These are phyloP conservation scores for Babesia ovata DNA, from an alignment of 169 alveolate genomes.

Conservation along the genomic window DNA sequence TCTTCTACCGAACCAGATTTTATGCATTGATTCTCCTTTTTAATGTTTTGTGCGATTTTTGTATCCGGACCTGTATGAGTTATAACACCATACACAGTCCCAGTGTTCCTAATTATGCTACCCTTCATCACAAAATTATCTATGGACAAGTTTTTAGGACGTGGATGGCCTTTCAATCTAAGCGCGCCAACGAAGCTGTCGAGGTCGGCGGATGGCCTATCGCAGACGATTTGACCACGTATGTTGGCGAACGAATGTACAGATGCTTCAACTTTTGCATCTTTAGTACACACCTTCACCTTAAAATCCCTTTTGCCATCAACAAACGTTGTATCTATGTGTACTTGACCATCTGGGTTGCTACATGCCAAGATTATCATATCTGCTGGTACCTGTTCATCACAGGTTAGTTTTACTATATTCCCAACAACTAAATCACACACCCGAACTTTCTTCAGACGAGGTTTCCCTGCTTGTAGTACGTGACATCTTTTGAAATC, in stretches of 20 bases:
- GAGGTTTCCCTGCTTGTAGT: slow-evolving; percentile 66
- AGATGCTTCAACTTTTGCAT: slow-evolving; percentile 73
- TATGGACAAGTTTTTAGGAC: slow-evolving; percentile 71
- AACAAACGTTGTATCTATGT: slow-evolving; percentile 71
- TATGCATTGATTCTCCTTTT: slow-evolving; percentile 13
- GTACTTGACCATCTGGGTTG: slow-evolving; percentile 75
- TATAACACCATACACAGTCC: slow-evolving; percentile 75
- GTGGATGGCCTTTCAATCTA: slow-evolving; percentile 77
- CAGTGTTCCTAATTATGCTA: slow-evolving; percentile 74
- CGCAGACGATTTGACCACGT: slow-evolving; percentile 76
- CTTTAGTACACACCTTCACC: slow-evolving; percentile 74
- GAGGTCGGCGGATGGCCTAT: slow-evolving; percentile 76
- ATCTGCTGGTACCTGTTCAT: slow-evolving; percentile 81
- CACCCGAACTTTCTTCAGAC: slow-evolving; percentile 65
- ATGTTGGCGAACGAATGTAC: slow-evolving; percentile 70
- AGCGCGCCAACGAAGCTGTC: slow-evolving; percentile 76
- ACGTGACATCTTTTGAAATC: slow-evolving; percentile 71
- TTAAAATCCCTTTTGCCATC: slow-evolving; percentile 76
- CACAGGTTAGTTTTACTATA: slow-evolving; percentile 73
- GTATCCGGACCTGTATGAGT: slow-evolving; percentile 80
- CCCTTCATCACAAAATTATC: slow-evolving; percentile 78
- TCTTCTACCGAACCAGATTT: slow-evolving; percentile 71
- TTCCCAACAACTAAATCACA: slow-evolving; percentile 77
- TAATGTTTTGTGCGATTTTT: slow-evolving; percentile 73
- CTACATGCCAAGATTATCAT: slow-evolving; percentile 71